These are phyloP conservation scores for Solanum tarapatanum DNA, from an alignment of 257 asterid genomes.

Conservation along the genomic window DNA sequence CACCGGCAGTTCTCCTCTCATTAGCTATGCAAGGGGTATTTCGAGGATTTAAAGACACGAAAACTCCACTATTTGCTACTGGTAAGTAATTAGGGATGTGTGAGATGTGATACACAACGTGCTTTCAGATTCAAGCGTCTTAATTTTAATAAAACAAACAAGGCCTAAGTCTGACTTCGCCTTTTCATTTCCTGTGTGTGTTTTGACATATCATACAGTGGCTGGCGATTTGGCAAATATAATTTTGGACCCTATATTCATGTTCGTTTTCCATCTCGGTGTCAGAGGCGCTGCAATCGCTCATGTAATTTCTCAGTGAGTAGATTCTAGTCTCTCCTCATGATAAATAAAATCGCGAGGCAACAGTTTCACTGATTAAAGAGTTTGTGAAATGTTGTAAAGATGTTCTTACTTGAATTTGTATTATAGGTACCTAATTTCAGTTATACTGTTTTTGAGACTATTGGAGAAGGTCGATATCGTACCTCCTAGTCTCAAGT, in stretches of 20 bases:
- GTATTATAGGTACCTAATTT: conserved; percentile 59
- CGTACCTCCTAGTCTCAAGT: conserved; percentile 44
- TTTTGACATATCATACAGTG: conserved; percentile 22
- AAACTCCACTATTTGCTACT: conserved; percentile 66
- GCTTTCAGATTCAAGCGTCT: background rate
- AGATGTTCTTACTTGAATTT: background rate
- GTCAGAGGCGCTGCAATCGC: conserved; percentile 65
- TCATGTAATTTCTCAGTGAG: conserved; percentile 80
- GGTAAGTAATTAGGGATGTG: conserved; percentile 13
- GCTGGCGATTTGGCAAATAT: conserved; percentile 56
- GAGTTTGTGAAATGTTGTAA: background rate
- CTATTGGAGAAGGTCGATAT: conserved; percentile 43
- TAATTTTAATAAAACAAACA: background rate
- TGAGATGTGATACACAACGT: background rate
- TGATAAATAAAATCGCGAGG: background rate
- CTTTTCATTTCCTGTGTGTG: background rate
- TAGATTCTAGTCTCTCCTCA: background rate
- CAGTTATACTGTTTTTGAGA: conserved; percentile 49
- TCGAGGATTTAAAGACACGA: conserved; percentile 72
- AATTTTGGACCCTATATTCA: conserved; percentile 53
- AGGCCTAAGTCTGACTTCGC: background rate
- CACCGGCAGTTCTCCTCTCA: conserved; percentile 73
- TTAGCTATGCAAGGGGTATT: conserved; percentile 80
- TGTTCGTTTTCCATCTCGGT: conserved; percentile 43
- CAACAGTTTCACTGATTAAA: background rate